Evolutionary conservation across 2,329 filamentous ascomycete genomes (phyloP), one percentile per base, ranked within the genome.

Genomic region (Aspergillus sp.): DNA sequence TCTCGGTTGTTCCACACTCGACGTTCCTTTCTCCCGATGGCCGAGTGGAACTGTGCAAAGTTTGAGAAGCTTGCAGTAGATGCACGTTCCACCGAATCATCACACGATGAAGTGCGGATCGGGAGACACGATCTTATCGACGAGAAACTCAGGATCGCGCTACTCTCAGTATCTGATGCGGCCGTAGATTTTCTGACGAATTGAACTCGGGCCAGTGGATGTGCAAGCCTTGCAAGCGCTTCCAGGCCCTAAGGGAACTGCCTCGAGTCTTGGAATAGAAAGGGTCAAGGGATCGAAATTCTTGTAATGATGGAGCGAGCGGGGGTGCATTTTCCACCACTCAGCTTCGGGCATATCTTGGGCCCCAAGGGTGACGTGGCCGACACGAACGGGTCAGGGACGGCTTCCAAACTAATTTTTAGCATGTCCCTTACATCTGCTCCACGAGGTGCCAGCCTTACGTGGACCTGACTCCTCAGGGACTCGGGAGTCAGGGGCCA

Each of bases 21-120:
- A 41, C 13, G 34, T 15, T 41, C 34, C 34, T 41, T 56, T 56
- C 28, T 28, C 45, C 54, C 54, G 54, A 56, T 38, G 45, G 54
- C n/a, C 45, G 45, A 49, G 43, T 38, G 43, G 45, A 56, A 28
- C 9, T n/a, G n/a, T 19, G n/a, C 31, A 47, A 13, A 4, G 25
- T 28, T 3, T 7, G 25, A 28, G 4, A 4, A 28, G 45, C 34
- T 56, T 7, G 28, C 30, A 17, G 25, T 13, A 15, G 9, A 6
- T 11, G 11, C 34, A 11, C 34, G 11, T 15, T 41, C 34, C 34
- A 41, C 1, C 34, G 9, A 41, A 41, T 41, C 34, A 4, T 41
- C 8, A 5, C 9, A 15, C 1, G 34, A 13, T 41, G 11, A 15
- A 15, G 2, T 41, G 34, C 34, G 17, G 9, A 41, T 41, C 9